phyloP scores from a whole-genome alignment of 768 basidiomycete genomes.

The Mycena latifolia region DNA sequence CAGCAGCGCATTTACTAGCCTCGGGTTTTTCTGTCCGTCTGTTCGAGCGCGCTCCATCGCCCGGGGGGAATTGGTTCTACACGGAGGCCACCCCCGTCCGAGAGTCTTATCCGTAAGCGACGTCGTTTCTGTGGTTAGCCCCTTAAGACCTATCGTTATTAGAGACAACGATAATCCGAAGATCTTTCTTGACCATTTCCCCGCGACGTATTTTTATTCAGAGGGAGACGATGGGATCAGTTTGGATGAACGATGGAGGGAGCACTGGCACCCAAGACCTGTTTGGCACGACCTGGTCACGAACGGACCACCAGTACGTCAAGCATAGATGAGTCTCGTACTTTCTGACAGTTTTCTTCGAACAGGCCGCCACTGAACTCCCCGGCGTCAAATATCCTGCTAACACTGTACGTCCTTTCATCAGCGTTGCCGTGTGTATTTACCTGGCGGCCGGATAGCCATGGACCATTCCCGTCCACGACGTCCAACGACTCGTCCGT shows the following conservation, averaged over 20 bases:
- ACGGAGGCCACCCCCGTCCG: slow-evolving; percentile 33
- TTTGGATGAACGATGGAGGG: slow-evolving; percentile 36
- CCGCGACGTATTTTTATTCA: slow-evolving; percentile 23
- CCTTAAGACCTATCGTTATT: background rate
- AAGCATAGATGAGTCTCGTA: too few relatives aligned
- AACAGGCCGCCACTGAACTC: slow-evolving; percentile 26
- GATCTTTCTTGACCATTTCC: slow-evolving; percentile 9
- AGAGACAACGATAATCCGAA: background rate
- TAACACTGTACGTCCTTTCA: slow-evolving; percentile 22
- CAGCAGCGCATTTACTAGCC: slow-evolving; percentile 23
- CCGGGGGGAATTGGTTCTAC: slow-evolving; percentile 39
- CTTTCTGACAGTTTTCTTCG: too few relatives aligned
- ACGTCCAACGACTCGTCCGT: slow-evolving; percentile 42
- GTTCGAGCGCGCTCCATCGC: too few relatives aligned
- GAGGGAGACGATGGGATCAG: slow-evolving; percentile 31
- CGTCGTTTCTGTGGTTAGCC: background rate
- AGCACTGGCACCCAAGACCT: slow-evolving; percentile 36
- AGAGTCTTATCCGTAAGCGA: slow-evolving; percentile 37
- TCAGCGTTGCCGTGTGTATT: background rate
- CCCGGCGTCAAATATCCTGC: slow-evolving; percentile 31
- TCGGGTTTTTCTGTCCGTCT: slow-evolving; percentile 33
- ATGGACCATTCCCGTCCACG: slow-evolving; percentile 35
- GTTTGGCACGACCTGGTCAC: slow-evolving; percentile 33
- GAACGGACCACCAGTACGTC: slow-evolving; percentile 35
- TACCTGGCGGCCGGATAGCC: slow-evolving; percentile 14